Percentiles rank a stretch among this genome's conserved stretches.
Evolutionary conservation across 2,329 filamentous ascomycete species (phyloP).

Genomic region (Aspergillus ruber): DNA sequence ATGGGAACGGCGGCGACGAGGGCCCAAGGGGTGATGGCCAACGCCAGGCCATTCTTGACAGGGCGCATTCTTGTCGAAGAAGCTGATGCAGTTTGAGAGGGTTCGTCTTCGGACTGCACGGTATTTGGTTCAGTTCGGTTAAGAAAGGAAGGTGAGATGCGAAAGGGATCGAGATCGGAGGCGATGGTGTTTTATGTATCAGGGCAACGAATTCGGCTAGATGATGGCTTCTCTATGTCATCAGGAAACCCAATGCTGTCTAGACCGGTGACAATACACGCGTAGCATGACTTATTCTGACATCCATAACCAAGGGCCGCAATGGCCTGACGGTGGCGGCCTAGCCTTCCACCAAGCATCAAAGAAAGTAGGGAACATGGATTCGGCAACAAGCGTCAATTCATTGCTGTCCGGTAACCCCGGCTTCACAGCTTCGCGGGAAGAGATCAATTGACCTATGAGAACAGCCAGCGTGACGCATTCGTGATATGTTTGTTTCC

Average conservation of each 20-base stretch:
- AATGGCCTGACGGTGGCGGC: too few relatives aligned
- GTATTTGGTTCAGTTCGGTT: neutral
- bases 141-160: neutral
- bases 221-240: conserved; percentile 6
- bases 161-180: neutral
- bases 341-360: too few relatives aligned
- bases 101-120: neutral
- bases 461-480: neutral
- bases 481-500: neutral
- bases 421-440: too few relatives aligned
- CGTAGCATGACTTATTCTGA: neutral
- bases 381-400: too few relatives aligned
- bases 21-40: conserved; percentile 12
- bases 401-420: too few relatives aligned
- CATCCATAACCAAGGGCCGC: neutral
- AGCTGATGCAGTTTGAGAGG: neutral
- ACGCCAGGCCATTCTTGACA: conserved; percentile 8
- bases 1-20: conserved; percentile 7
- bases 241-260: neutral
- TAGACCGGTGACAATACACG: neutral
- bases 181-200: conserved; percentile 2
- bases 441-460: too few relatives aligned
- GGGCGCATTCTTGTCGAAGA: conserved; percentile 14
- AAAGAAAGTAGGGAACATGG: too few relatives aligned
- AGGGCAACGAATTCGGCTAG: neutral